Conservation (phyloP, 1,284 basidiomycete species). For the Melampsora abietis-canadensis region DNA sequence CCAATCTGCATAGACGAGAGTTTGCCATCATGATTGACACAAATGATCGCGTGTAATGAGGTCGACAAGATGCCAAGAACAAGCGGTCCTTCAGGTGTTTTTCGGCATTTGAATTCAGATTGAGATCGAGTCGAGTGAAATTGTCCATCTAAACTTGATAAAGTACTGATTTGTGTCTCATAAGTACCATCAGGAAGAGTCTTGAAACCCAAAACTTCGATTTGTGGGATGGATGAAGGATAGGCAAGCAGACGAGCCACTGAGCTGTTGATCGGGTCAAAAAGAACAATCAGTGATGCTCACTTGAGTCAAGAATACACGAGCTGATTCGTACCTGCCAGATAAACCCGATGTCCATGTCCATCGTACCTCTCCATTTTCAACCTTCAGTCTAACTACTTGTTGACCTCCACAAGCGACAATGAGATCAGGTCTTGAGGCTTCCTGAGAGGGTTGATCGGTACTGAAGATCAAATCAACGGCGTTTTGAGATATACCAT, state of each 20-base stretch:
- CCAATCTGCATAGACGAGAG: conserved; percentile 22
- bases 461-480: conserved; percentile 36
- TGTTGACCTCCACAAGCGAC: not conserved
- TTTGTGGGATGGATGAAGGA: conserved; percentile 10
- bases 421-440: conserved; percentile 29
- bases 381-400: conserved; percentile 12
- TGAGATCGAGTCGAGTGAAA: conserved; percentile 15
- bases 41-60: conserved; percentile 14
- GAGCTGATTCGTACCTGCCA: not conserved
- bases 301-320: not conserved
- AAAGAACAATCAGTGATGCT: not conserved
- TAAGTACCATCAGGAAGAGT: conserved; percentile 9
- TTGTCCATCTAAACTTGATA: conserved; percentile 25
- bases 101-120: conserved; percentile 6
- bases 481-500: not conserved
- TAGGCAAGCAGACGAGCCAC: not conserved
- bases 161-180: conserved; percentile 20
- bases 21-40: conserved; percentile 14
- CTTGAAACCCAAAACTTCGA: conserved; percentile 21
- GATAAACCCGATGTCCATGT: conserved; percentile 17
- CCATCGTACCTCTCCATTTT: conserved; percentile 30
- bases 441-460: conserved; percentile 32
- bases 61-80: not conserved
- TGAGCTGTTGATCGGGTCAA: not conserved
- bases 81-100: conserved; percentile 21